Evolutionary conservation across 2,329 filamentous ascomycete species (phyloP).

Genomic region (Cryphonectria radicalis): DNA sequence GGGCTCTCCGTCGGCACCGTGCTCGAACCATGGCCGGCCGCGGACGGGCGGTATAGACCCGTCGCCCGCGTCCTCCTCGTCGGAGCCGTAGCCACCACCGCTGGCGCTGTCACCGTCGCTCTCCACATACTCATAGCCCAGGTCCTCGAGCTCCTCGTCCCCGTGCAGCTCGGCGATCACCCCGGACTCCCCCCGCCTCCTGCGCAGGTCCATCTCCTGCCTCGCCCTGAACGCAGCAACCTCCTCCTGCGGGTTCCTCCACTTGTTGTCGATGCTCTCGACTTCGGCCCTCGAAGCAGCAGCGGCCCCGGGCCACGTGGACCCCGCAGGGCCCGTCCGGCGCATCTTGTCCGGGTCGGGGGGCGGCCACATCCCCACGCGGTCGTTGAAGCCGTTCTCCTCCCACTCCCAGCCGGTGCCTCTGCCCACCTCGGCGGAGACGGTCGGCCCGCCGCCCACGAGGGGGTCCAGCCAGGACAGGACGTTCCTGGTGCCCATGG

Average conservation of each 20-base stretch:
- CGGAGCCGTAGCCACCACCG: not conserved
- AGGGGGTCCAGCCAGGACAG: constrained; percentile 74
- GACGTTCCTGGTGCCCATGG: constrained; percentile 72
- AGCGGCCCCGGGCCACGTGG: constrained; percentile 41
- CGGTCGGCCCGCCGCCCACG: constrained; percentile 53
- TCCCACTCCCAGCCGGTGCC: constrained; percentile 65
- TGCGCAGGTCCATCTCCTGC: constrained; percentile 52
- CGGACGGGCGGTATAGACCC: constrained; percentile 27
- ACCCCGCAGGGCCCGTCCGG: constrained; percentile 40
- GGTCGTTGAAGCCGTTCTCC: constrained; percentile 77
- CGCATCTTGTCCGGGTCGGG: constrained; percentile 64
- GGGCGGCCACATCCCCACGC: constrained; percentile 64
- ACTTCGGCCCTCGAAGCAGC: constrained; percentile 36
- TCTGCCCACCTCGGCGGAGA: constrained; percentile 37
- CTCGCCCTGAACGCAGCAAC: constrained; percentile 54
- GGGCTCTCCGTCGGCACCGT: constrained; percentile 52
- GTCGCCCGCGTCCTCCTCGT: constrained; percentile 32
- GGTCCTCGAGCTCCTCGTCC: constrained; percentile 56
- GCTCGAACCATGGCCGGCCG: constrained; percentile 32
- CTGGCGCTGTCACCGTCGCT: constrained; percentile 40
- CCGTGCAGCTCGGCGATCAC: constrained; percentile 58
- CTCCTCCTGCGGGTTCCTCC: constrained; percentile 48
- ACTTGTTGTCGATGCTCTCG: constrained; percentile 29
- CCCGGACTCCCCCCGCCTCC: constrained; percentile 41
- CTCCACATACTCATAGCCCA: constrained; percentile 4